Base-by-base conservation (phyloP, 2,329 filamentous ascomycete genomes). In the Metarhizium humberi region DNA sequence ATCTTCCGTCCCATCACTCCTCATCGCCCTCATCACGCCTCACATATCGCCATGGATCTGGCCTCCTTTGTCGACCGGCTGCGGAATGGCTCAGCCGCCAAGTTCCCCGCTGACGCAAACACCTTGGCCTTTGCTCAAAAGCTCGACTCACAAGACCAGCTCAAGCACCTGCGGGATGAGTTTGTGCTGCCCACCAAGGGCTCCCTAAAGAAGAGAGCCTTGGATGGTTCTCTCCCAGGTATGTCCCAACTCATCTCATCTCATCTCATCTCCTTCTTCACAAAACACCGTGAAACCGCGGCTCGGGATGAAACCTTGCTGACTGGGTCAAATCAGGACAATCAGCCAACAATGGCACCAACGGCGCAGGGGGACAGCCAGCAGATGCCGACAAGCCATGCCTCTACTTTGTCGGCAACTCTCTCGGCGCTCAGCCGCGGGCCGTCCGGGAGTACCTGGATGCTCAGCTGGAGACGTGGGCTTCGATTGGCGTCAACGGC, bases 381-480 rank as follows among this genome's bases (percentile, higher is more conserved):
- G 14, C 8, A 34, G 46, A 25, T 18, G 45, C 46, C 14, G 34
- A 50, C 6, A 62, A 70, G 50, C 63, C 66, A 56, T 68, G 69
- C 57, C 85, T 90, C 57, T 96, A 96, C 70, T 84, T 96, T 59
- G 92, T 90, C 61, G 92, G 92, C 55, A 95, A 96, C 73, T 95
- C 90, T 0, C 79, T 96, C 1, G 91, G 91, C 42, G 80, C 92
- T 4, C 91, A 96, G 68, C 90, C 92, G 48, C 83, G 80, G 58
- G 79, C 80, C 14, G 84, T 86, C 0, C 76, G 80, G 18, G 73
- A 78, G 16, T 85, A 89, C 59, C 73, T 95, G 58, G 75, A 85
- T 49, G 79, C 83, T 5, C 90, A 95, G 61, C 79, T 95, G 1
- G 81, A 87, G 58, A 90, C 89, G 3, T 96, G 92, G 91, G 86